These are phyloP conservation scores for Debaryomyces fabryi DNA, from an alignment of 1,139 yeast genomes.

Conservation along the genomic window DNA sequence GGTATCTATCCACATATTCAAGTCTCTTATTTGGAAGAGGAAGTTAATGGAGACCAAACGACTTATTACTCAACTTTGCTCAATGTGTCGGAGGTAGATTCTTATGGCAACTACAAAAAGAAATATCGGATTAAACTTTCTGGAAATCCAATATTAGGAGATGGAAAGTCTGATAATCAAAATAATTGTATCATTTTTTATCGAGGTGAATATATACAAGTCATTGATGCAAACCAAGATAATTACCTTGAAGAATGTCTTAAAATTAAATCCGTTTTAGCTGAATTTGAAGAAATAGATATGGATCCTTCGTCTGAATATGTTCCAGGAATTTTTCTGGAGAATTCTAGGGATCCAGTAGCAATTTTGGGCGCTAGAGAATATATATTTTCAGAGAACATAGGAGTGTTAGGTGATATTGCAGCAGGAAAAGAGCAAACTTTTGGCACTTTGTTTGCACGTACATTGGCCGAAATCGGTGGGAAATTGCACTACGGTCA, in stretches of 20 bases:
- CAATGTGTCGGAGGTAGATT: constrained; percentile 45
- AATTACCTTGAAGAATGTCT: constrained; percentile 58
- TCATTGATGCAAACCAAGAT: constrained; percentile 60
- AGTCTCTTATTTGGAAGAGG: constrained; percentile 46
- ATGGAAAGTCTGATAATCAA: constrained; percentile 60
- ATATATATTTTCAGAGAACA: constrained; percentile 56
- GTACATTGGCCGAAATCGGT: constrained; percentile 58
- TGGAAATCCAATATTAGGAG: constrained; percentile 59
- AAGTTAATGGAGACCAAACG: constrained; percentile 25
- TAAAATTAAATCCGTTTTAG: constrained; percentile 52
- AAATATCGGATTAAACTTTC: constrained; percentile 51
- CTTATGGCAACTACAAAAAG: constrained; percentile 38
- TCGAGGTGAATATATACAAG: constrained; percentile 57
- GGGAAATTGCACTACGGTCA: constrained; percentile 61
- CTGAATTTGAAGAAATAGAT: constrained; percentile 52
- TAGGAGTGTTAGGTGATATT: constrained; percentile 56
- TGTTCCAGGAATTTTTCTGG: constrained; percentile 23
- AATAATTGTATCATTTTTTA: constrained; percentile 53
- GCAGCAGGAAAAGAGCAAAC: constrained; percentile 64
- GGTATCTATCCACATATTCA: constrained; percentile 50
- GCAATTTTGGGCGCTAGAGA: constrained; percentile 60
- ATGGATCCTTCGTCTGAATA: constrained; percentile 37
- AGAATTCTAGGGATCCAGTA: constrained; percentile 37
- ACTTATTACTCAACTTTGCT: constrained; percentile 39
- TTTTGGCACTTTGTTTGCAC: constrained; percentile 56